Evolutionary conservation across 192 early-diverging fungal genomes (phyloP).

Genomic region (Podila horticola): DNA sequence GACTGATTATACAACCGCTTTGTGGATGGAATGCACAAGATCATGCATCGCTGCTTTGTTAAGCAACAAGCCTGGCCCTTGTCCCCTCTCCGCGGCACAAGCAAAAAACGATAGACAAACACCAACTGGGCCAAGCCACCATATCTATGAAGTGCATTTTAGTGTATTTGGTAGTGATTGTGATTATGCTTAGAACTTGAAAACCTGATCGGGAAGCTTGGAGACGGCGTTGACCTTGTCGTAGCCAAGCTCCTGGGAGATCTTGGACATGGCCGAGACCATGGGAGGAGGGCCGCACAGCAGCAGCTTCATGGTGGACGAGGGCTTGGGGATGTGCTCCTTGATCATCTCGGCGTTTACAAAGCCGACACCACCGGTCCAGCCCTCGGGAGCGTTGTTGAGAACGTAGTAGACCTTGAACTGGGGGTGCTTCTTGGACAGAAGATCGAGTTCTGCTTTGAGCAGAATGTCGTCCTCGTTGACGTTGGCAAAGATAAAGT

Average conservation of each 20-base stretch:
- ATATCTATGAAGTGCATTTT: not conserved
- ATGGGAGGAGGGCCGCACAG: conserved; percentile 94
- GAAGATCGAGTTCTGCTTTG: conserved; percentile 80
- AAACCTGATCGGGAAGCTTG: conserved; percentile 87
- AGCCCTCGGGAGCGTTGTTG: conserved; percentile 80
- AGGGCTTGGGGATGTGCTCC: conserved; percentile 75
- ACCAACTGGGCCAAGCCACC: too few species aligned
- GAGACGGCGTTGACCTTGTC: conserved; percentile 79
- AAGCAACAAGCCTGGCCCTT: too few species aligned
- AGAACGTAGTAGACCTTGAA: conserved; percentile 87
- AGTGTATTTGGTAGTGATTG: not conserved
- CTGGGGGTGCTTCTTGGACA: conserved; percentile 77
- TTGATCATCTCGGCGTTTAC: conserved; percentile 87
- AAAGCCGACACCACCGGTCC: conserved; percentile 89
- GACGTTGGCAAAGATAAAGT: conserved; percentile 94
- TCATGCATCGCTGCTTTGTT: too few species aligned
- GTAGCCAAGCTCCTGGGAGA: conserved; percentile 80
- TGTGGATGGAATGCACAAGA: too few species aligned
- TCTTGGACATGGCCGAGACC: conserved; percentile 81
- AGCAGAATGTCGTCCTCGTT: conserved; percentile 90
- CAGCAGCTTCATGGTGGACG: conserved; percentile 86
- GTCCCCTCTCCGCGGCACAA: too few species aligned
- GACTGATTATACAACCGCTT: too few species aligned
- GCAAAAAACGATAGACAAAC: too few species aligned
- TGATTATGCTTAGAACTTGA: conserved; percentile 79